Evolutionary conservation across 805 yeast species (phyloP).

Genomic region (Monosporozyma unispora): DNA sequence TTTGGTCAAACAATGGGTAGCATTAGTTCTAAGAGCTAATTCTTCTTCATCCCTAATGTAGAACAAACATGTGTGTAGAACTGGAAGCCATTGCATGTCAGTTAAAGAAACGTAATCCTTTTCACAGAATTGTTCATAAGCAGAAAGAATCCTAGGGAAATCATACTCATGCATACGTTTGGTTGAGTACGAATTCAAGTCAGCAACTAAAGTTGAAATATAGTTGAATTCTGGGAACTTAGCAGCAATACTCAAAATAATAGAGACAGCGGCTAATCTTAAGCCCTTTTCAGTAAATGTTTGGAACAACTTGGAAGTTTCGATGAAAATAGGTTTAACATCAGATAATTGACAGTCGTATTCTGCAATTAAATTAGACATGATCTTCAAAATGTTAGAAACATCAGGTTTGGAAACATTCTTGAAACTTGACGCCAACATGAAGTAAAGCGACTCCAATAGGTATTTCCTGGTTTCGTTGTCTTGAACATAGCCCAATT

Average conservation of each 20-base stretch:
- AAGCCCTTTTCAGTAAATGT: conserved; percentile 50
- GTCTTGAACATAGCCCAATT: conserved; percentile 49
- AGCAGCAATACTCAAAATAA: conserved; percentile 51
- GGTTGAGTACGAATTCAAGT: conserved; percentile 59
- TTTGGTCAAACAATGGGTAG: conserved; percentile 52
- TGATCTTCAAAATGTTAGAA: conserved; percentile 46
- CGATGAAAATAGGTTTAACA: conserved; percentile 40
- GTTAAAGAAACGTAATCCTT: conserved; percentile 35
- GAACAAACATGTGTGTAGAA: conserved; percentile 57
- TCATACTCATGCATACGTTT: conserved; percentile 66
- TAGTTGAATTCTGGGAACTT: conserved; percentile 36
- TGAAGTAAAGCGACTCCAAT: conserved; percentile 47
- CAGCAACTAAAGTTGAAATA: conserved; percentile 47
- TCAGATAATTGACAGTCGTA: conserved; percentile 46
- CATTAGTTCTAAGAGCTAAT: conserved; percentile 68
- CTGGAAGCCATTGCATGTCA: conserved; percentile 67
- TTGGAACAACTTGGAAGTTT: conserved; percentile 50
- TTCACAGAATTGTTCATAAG: conserved; percentile 61
- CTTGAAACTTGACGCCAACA: conserved; percentile 49
- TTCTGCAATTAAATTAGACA: conserved; percentile 45
- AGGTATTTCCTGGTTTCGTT: conserved; percentile 44
- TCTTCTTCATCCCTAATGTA: conserved; percentile 74
- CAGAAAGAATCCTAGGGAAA: conserved; percentile 62
- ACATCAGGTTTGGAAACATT: conserved; percentile 46
- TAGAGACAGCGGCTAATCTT: conserved; percentile 50